phyloP scores from a whole-genome alignment of 2,329 filamentous ascomycete species.

The Metarhizium anisopliae region DNA sequence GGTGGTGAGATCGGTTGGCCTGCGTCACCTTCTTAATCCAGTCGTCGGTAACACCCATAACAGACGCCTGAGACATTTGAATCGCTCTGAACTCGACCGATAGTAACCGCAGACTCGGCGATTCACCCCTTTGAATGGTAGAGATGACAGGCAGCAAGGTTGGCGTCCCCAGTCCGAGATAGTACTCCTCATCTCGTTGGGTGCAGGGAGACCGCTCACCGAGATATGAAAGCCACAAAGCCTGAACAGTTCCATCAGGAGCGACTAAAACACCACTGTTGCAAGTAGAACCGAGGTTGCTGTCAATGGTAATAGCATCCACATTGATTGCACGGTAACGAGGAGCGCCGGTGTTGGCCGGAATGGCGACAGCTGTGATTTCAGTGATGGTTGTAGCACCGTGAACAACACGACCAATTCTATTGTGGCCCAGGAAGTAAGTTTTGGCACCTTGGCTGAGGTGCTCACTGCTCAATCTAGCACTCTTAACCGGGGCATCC shows the following conservation, averaged over 20 bases:
- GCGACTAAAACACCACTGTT: constrained; percentile 88
- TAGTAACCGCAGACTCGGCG: constrained; percentile 78
- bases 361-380: constrained; percentile 93
- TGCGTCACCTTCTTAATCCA: constrained; percentile 89
- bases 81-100: constrained; percentile 93
- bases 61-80: constrained; percentile 91
- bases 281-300: constrained; percentile 80
- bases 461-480: constrained; percentile 68
- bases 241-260: constrained; percentile 86
- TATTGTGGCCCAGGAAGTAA: constrained; percentile 97
- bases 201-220: constrained; percentile 74
- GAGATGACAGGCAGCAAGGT: constrained; percentile 82
- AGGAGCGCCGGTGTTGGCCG: constrained; percentile 83
- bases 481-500: constrained; percentile 86
- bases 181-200: constrained; percentile 90
- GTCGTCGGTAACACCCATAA: constrained; percentile 93
- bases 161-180: constrained; percentile 83
- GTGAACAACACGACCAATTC: constrained; percentile 87
- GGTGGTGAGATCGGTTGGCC: constrained; percentile 85
- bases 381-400: constrained; percentile 93
- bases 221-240: constrained; percentile 93
- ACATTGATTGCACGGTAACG: constrained; percentile 92
- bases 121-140: constrained; percentile 71
- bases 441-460: constrained; percentile 92
- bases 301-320: constrained; percentile 95